phyloP scores from a whole-genome alignment of 345 rosid genomes.

The Leavenworthia alabamica region DNA sequence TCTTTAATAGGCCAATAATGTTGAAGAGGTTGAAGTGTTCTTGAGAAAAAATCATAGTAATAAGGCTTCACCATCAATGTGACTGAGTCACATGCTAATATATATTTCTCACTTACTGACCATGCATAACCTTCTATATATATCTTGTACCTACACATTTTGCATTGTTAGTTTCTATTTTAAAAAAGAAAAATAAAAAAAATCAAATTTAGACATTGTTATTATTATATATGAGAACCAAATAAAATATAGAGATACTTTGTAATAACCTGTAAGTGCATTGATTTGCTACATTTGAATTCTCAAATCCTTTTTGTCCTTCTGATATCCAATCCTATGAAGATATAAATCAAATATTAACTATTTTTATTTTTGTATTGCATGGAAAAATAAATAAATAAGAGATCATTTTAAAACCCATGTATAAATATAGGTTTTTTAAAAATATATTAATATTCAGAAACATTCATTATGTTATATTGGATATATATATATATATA shows the following conservation, averaged over 20 bases:
- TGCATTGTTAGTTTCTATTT: neutral
- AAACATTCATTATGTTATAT: no score
- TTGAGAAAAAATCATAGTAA: constrained; percentile 34
- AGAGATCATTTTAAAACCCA: no score
- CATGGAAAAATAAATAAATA: neutral
- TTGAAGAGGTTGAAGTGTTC: constrained; percentile 33
- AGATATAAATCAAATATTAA: neutral
- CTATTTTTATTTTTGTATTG: neutral
- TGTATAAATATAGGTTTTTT: no score
- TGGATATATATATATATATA: no score
- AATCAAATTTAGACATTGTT: neutral
- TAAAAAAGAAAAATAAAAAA: neutral
- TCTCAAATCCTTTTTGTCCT: constrained; percentile 57
- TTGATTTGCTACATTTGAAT: constrained; percentile 65
- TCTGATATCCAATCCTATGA: constrained; percentile 74
- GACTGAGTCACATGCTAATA: constrained; percentile 34
- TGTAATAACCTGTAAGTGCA: constrained; percentile 56
- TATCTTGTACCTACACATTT: constrained; percentile 53
- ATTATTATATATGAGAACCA: neutral
- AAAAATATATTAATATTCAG: no score
- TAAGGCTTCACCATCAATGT: constrained; percentile 31
- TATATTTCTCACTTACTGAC: constrained; percentile 39
- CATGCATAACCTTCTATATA: constrained; percentile 66
- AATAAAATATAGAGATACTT: neutral
- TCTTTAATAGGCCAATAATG: constrained; percentile 66